phyloP scores from a whole-genome alignment of 768 basidiomycete species.

The Omphalotus guepiniiformis region DNA sequence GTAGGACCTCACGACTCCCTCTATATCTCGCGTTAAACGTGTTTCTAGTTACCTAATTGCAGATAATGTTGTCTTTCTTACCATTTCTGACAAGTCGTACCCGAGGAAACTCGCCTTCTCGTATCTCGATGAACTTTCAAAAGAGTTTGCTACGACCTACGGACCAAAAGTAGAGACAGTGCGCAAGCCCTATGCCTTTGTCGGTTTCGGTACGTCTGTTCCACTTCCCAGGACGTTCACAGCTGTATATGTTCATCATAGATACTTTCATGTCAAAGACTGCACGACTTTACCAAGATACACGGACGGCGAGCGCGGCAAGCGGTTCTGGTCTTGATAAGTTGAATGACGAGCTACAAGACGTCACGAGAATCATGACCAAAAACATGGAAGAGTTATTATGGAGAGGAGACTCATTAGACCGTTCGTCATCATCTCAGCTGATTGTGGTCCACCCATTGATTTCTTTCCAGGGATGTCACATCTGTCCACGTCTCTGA shows the following conservation, averaged over 20 bases:
- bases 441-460: slow-evolving; percentile 5
- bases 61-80: slow-evolving; percentile 92
- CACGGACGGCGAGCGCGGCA: slow-evolving; percentile 75
- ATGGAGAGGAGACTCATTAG: slow-evolving; percentile 97
- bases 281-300: slow-evolving; percentile 90
- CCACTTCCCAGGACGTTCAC: slow-evolving; percentile 1
- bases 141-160: slow-evolving; percentile 92
- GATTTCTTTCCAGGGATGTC: slow-evolving; percentile 74
- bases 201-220: slow-evolving; percentile 81
- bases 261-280: slow-evolving; percentile 99
- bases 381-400: slow-evolving; percentile 99
- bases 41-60: slow-evolving; percentile 82
- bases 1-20: slow-evolving; percentile 26
- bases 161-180: slow-evolving; percentile 90
- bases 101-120: slow-evolving; percentile 97
- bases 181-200: slow-evolving; percentile 97
- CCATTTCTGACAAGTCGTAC: slow-evolving; percentile 95
- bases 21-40: slow-evolving; percentile 9
- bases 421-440: slow-evolving; percentile 53
- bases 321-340: slow-evolving; percentile 68
- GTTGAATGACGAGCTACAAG: slow-evolving; percentile 94
- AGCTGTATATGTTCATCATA: slow-evolving; percentile 25
- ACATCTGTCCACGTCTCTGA: slow-evolving; percentile 87
- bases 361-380: slow-evolving; percentile 99
- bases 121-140: slow-evolving; percentile 93